Percentiles rank a stretch among this genome's conserved stretches.
Evolutionary conservation across 306 rosid species (phyloP).

Genomic region (Canavalia ensiformis): DNA sequence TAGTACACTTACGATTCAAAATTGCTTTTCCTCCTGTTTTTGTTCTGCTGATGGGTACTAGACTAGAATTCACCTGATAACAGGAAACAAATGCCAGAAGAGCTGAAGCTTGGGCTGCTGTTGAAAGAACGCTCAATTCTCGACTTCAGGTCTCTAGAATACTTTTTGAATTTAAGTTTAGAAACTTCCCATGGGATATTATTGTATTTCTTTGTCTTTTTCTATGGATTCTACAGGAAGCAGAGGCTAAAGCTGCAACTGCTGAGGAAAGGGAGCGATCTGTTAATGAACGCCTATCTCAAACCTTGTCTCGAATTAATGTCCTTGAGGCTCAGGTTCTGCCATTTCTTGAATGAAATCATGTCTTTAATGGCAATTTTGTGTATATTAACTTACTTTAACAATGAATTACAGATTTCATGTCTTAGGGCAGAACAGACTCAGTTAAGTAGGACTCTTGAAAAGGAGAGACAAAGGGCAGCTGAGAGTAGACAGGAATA

Average conservation of each 20-base stretch:
- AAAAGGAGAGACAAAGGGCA: constrained; percentile 98
- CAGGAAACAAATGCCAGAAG: constrained; percentile 94
- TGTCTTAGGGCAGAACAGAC: constrained; percentile 97
- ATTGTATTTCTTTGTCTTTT: constrained; percentile 43
- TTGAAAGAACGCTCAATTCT: constrained; percentile 93
- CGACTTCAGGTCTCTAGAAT: constrained; percentile 83
- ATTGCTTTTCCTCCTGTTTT: constrained; percentile 39
- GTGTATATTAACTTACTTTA: constrained; percentile 43
- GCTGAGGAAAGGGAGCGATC: constrained; percentile 98
- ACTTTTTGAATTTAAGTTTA: constrained; percentile 39
- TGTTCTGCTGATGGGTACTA: constrained; percentile 45
- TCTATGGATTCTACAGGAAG: constrained; percentile 76
- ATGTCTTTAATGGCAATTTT: constrained; percentile 35
- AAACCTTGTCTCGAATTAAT: constrained; percentile 93
- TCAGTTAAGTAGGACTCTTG: constrained; percentile 91
- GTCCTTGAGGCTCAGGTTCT: constrained; percentile 99
- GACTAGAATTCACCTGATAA: constrained; percentile 52
- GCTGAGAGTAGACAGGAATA: constrained; percentile 99
- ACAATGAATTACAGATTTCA: constrained; percentile 78
- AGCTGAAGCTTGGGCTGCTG: constrained; percentile 98
- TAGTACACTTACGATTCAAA: constrained; percentile 32
- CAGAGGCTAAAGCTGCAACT: constrained; percentile 92
- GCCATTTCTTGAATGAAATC: constrained; percentile 47
- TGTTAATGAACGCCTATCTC: constrained; percentile 90
- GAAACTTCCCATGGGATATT: constrained; percentile 29